A percentile compares a stretch with the other conserved stretches of the same genome.
Evolutionary conservation across 1,284 basidiomycete species (phyloP).

Genomic region (Ceraceosorus guamensis): DNA sequence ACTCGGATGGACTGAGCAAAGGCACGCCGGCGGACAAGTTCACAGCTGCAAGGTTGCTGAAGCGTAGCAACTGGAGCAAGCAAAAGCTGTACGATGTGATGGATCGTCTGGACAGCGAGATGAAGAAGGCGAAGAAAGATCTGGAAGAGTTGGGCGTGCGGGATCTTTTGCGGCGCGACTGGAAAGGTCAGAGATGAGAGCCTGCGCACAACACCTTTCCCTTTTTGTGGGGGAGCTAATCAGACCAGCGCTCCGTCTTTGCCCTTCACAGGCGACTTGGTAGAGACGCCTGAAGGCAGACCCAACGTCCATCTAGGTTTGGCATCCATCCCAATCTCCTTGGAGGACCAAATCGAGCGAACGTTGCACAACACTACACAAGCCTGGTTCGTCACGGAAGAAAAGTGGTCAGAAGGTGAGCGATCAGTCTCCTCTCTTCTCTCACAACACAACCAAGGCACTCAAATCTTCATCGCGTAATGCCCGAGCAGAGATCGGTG

Average conservation of each 20-base stretch:
- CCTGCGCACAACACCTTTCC: constrained; percentile 1
- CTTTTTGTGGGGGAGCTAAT: too few species aligned
- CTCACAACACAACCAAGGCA: too few species aligned
- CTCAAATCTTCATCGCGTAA: too few species aligned
- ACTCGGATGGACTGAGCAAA: constrained; percentile 34
- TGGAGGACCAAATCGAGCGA: constrained; percentile 43
- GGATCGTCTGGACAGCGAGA: constrained; percentile 32
- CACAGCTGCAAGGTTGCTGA: constrained; percentile 14
- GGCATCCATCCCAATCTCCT: constrained; percentile 45
- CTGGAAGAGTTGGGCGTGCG: constrained; percentile 41
- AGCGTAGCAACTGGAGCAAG: constrained; percentile 24
- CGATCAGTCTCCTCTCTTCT: too few species aligned
- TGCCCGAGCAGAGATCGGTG: neutral
- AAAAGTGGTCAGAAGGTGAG: neutral
- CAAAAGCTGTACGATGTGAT: constrained; percentile 29
- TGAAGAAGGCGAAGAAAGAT: constrained; percentile 41
- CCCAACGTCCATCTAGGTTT: constrained; percentile 46
- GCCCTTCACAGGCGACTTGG: constrained; percentile 5
- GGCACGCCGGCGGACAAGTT: constrained; percentile 15
- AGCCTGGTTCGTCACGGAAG: constrained; percentile 40
- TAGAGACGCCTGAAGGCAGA: constrained; percentile 30
- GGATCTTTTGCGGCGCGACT: constrained; percentile 46
- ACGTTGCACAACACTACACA: constrained; percentile 24
- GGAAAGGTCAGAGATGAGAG: constrained; percentile 43
- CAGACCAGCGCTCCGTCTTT: neutral